phyloP scores from a whole-genome alignment of 768 basidiomycete genomes.

The Russula earlei region DNA sequence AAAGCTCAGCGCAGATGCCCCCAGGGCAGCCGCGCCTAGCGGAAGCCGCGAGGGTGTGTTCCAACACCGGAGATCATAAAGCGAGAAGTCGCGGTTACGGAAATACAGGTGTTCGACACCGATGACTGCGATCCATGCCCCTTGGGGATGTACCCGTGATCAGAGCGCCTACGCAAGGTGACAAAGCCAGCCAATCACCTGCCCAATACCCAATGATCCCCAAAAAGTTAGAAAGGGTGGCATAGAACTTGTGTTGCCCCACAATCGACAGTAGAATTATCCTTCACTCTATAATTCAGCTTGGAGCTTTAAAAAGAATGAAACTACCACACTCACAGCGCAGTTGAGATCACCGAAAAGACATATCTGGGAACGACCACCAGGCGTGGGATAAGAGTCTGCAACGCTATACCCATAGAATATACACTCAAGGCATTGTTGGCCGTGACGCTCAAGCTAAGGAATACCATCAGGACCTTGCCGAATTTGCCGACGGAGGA shows the following conservation, averaged over 20 bases:
- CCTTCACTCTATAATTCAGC: slow-evolving; percentile 27
- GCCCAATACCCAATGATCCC: slow-evolving; percentile 48
- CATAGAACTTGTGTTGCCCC: slow-evolving; percentile 59
- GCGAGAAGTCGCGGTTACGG: slow-evolving; percentile 38
- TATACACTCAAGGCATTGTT: slow-evolving; percentile 83
- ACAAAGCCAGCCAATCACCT: slow-evolving; percentile 11
- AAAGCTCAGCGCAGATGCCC: slow-evolving; percentile 41
- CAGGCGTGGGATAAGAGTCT: slow-evolving; percentile 54
- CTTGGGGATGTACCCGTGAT: slow-evolving; percentile 42
- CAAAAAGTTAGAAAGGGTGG: slow-evolving; percentile 53
- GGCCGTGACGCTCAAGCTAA: slow-evolving; percentile 67
- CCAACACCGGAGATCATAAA: slow-evolving; percentile 47
- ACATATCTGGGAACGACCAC: slow-evolving; percentile 57
- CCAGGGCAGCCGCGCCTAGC: slow-evolving; percentile 50
- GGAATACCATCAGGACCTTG: slow-evolving; percentile 60
- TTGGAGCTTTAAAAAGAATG: background rate
- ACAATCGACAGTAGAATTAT: slow-evolving; percentile 60
- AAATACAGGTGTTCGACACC: slow-evolving; percentile 60
- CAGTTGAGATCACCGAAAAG: slow-evolving; percentile 55
- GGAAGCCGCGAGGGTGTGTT: slow-evolving; percentile 46
- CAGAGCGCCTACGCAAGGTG: too few species aligned
- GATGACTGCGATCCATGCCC: slow-evolving; percentile 47
- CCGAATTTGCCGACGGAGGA: slow-evolving; percentile 55
- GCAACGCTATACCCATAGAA: slow-evolving; percentile 65
- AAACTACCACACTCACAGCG: slow-evolving; percentile 48